Percentiles rank a stretch among this genome's conserved stretches.
These are phyloP conservation scores for Emergomyces pasteurianus DNA, from an alignment of 2,329 filamentous ascomycete genomes.

Conservation along the genomic window DNA sequence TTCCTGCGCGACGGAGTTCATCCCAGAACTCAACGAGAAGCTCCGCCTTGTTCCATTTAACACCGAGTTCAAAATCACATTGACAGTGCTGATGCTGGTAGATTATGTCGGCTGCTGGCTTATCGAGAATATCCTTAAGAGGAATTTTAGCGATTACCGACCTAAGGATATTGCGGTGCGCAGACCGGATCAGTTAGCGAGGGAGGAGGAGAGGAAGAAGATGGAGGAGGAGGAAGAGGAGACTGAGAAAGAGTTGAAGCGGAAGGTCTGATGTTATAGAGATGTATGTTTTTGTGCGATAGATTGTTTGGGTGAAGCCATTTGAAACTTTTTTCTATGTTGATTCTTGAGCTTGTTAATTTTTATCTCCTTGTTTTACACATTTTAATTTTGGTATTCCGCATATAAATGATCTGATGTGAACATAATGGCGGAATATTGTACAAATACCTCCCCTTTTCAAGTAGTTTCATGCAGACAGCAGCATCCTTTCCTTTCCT, in stretches of 20 bases:
- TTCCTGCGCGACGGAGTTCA: conserved; percentile 84
- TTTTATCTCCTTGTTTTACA: not conserved
- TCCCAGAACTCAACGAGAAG: conserved; percentile 88
- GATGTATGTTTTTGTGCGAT: not conserved
- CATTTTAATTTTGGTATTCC: conserved; percentile 3
- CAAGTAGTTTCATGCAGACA: not conserved
- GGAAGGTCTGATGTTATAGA: conserved; percentile 10
- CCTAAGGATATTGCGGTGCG: conserved; percentile 88
- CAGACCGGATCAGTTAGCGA: conserved; percentile 71
- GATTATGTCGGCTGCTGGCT: conserved; percentile 81
- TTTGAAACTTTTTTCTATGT: not conserved
- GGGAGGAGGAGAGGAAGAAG: conserved; percentile 58
- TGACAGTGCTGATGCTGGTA: conserved; percentile 73
- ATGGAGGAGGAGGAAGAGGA: conserved; percentile 40
- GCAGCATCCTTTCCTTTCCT: not conserved
- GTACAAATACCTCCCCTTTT: not conserved
- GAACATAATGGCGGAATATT: not conserved
- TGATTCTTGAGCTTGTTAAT: not conserved
- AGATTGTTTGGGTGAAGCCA: not conserved
- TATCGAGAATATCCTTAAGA: conserved; percentile 79
- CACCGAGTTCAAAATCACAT: conserved; percentile 73
- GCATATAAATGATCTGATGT: not conserved
- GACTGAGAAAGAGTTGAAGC: conserved; percentile 25
- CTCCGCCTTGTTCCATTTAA: conserved; percentile 87
- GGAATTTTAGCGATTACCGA: conserved; percentile 75